Conservation (phyloP, 768 basidiomycete genomes). For the Leccinum rimulosum region DNA sequence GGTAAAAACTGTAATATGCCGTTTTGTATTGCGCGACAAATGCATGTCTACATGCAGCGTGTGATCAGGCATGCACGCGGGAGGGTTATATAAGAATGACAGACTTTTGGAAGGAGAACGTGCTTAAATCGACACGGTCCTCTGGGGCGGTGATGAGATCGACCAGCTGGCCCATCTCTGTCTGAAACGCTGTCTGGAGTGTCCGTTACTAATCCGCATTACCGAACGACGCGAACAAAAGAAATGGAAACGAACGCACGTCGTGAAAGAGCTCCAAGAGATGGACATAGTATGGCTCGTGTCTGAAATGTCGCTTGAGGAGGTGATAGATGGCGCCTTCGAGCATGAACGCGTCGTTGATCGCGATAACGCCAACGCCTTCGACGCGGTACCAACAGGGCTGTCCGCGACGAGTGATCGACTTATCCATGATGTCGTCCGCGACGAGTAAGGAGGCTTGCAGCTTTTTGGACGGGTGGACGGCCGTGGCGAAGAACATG, state of each 20-base stretch:
- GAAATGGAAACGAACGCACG: constrained; percentile 33
- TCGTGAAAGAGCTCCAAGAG: constrained; percentile 92
- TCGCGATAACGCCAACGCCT: constrained; percentile 70
- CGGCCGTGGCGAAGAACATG: background rate
- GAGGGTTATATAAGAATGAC: background rate
- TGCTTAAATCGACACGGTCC: background rate
- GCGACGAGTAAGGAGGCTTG: constrained; percentile 96
- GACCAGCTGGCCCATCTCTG: constrained; percentile 4
- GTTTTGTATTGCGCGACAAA: constrained; percentile 1
- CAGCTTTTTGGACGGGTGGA: constrained; percentile 29
- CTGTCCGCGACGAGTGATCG: constrained; percentile 90
- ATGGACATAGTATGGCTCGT: constrained; percentile 80
- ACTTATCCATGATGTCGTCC: constrained; percentile 94
- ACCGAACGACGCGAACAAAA: background rate
- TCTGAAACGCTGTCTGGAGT: constrained; percentile 4
- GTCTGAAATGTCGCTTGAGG: constrained; percentile 82
- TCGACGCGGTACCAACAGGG: constrained; percentile 88
- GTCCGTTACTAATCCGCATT: background rate
- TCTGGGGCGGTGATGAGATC: background rate
- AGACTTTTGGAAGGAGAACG: constrained; percentile 5
- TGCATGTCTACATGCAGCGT: background rate
- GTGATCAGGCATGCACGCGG: background rate
- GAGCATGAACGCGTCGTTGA: constrained; percentile 97
- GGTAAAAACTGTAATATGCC: constrained; percentile 61
- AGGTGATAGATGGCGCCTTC: constrained; percentile 91